Evolutionary conservation across 371 early-diverging fungal genomes (phyloP), one percentile per base, ranked within the genome.

Genomic region (Scutellospora calospora): DNA sequence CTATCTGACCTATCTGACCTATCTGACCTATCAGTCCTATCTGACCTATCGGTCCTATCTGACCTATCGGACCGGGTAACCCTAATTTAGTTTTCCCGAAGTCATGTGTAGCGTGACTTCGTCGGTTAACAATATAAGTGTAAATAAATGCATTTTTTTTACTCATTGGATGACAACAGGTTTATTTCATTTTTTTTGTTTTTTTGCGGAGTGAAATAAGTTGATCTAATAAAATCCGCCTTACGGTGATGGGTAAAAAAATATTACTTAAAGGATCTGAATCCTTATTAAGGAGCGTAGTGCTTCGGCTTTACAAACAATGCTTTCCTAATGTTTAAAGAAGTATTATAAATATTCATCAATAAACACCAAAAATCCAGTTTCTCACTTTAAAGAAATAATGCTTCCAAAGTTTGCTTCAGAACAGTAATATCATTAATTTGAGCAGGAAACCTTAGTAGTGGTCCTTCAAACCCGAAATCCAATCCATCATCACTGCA

Each of bases 151-250:
- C n/a, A n/a, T n/a, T n/a, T n/a, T n/a, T n/a, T n/a, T n/a, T n/a
- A n/a, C n/a, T 38, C 9, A 2, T 2, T 38, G 82, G 89, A 18
- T 89, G 5, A 54, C 54, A 54, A 54, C 5, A 49, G 51, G 5
- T 14, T 54, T 3, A 54, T 54, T 54, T 54, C 54, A 54, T 14
- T 4, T 54, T 54, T 54, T 54, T 49, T 5, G 5, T 49, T 49
- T 82, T 74, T 84, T 89, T 81, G 89, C 89, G 38, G 83, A 84
- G 38, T 38, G 9, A 11, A 85, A 86, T 18, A 87, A 88, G 72
- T 83, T 89, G 55, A 18, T 16, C 55, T 55, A 16, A 16, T 76
- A 35, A 59, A 38, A 59, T 76, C 29, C 60, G 22, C 62, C n/a
- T 76, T 76, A 76, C 38, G 25, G 38, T 76, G 76, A 76, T 59